A percentile compares a stretch with the other conserved stretches of the same genome.
Evolutionary conservation across 202 grass and related monocot species (phyloP).

Genomic region (Thinopyrum obtusiflorum): DNA sequence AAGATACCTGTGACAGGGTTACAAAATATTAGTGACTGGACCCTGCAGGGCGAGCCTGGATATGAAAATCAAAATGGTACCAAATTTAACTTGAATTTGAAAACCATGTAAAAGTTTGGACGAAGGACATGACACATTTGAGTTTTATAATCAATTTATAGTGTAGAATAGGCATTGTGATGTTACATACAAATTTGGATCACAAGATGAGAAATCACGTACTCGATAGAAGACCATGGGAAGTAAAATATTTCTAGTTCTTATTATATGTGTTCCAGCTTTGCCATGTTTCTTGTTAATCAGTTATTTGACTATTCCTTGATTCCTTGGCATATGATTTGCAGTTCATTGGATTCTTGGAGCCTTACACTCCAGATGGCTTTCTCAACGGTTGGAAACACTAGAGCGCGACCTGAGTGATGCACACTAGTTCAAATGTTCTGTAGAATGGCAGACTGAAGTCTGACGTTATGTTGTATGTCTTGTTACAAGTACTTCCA

Average conservation of each 20-base stretch:
- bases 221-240: neutral
- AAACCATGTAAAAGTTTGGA: neutral
- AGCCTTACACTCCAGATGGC: slow-evolving; percentile 64
- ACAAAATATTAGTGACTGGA: neutral
- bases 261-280: neutral
- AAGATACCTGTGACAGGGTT: neutral
- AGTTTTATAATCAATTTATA: neutral
- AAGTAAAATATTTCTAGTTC: neutral
- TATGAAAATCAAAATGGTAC: neutral
- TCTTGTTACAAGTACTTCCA: neutral
- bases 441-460: neutral
- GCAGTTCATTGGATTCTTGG: slow-evolving; percentile 96
- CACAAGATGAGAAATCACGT: neutral
- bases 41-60: neutral
- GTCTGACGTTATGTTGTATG: neutral
- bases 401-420: slow-evolving; percentile 12
- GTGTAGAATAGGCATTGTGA: neutral
- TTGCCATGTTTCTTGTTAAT: neutral
- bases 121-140: neutral
- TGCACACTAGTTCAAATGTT: neutral
- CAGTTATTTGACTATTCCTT: neutral
- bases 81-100: neutral
- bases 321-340: neutral
- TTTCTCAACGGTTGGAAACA: slow-evolving; percentile 79
- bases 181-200: neutral